A percentile compares a stretch with the other conserved stretches of the same genome.
These are phyloP conservation scores for Amaranthus hypochondriacus DNA, from an alignment of 148 eudicot genomes.

Conservation along the genomic window DNA sequence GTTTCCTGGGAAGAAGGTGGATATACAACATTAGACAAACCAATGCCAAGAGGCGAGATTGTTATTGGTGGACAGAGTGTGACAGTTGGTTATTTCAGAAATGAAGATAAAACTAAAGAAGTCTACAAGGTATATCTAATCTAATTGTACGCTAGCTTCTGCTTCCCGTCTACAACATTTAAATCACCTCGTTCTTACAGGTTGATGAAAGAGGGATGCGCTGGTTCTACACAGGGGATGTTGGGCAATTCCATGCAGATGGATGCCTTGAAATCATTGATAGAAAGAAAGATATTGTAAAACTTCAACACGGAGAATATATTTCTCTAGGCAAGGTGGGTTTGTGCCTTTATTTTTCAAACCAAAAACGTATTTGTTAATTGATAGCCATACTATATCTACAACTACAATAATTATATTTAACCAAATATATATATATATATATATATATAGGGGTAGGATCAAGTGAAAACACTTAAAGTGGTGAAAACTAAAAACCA, in stretches of 20 bases:
- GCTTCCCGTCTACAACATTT: not conserved
- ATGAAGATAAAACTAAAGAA: conserved; percentile 75
- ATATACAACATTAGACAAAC: conserved; percentile 68
- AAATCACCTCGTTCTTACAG: conserved; percentile 31
- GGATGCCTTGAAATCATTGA: conserved; percentile 97
- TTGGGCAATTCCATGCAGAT: conserved; percentile 88
- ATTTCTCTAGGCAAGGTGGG: conserved; percentile 93
- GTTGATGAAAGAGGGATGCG: conserved; percentile 83
- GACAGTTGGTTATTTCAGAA: conserved; percentile 81
- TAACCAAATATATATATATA: too few relatives aligned
- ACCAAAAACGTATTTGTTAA: too few relatives aligned
- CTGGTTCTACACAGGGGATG: conserved; percentile 97
- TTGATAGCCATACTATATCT: too few relatives aligned
- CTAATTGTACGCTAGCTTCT: not conserved
- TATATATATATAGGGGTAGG: too few relatives aligned
- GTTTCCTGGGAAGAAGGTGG: conserved; percentile 99
- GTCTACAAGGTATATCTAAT: conserved; percentile 58
- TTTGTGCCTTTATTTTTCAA: not conserved
- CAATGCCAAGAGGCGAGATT: conserved; percentile 94
- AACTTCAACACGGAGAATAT: conserved; percentile 98
- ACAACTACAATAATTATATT: too few relatives aligned
- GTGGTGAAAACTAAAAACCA: too few relatives aligned
- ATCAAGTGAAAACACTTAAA: too few relatives aligned
- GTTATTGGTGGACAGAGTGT: conserved; percentile 85
- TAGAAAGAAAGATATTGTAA: conserved; percentile 95